Percentiles rank a stretch among this genome's conserved stretches.
Conservation (phyloP, 768 basidiomycete genomes). For the Kwoniella heveanensis region DNA sequence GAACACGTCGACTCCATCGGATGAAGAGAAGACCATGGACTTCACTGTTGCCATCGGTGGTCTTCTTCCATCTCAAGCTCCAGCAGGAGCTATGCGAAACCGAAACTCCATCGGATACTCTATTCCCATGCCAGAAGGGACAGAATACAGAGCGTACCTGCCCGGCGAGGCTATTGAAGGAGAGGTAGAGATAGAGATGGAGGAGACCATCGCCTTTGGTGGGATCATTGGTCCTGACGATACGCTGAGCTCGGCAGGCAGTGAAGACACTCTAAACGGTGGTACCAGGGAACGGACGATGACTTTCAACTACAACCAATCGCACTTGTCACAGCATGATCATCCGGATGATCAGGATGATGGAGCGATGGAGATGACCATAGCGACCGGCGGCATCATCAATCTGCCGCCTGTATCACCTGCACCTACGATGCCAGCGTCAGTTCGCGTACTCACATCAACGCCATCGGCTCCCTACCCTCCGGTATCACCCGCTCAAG, state of each 20-base stretch:
- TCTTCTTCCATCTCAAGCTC: constrained; percentile 49
- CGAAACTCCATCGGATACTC: constrained; percentile 52
- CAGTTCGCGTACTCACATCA: not conserved
- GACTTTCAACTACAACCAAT: constrained; percentile 48
- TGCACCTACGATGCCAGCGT: not conserved
- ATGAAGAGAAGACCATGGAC: constrained; percentile 54
- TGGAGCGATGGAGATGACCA: constrained; percentile 51
- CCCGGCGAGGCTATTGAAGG: constrained; percentile 42
- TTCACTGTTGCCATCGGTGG: constrained; percentile 56
- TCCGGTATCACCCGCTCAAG: constrained; percentile 20
- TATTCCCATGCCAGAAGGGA: constrained; percentile 24
- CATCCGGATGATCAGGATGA: constrained; percentile 30
- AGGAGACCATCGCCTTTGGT: constrained; percentile 55
- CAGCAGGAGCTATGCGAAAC: constrained; percentile 41
- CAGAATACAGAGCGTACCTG: constrained; percentile 7
- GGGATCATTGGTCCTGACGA: constrained; percentile 50
- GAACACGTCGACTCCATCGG: constrained; percentile 21
- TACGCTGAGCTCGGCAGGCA: constrained; percentile 29
- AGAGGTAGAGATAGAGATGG: constrained; percentile 53
- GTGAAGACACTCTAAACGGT: constrained; percentile 27
- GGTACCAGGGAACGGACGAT: constrained; percentile 38
- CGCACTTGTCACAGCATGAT: not conserved
- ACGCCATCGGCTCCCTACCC: not conserved
- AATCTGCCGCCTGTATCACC: constrained; percentile 21
- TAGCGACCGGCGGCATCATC: constrained; percentile 47